phyloP scores from a whole-genome alignment of 1,284 basidiomycete species.

The Mycena citricolor region DNA sequence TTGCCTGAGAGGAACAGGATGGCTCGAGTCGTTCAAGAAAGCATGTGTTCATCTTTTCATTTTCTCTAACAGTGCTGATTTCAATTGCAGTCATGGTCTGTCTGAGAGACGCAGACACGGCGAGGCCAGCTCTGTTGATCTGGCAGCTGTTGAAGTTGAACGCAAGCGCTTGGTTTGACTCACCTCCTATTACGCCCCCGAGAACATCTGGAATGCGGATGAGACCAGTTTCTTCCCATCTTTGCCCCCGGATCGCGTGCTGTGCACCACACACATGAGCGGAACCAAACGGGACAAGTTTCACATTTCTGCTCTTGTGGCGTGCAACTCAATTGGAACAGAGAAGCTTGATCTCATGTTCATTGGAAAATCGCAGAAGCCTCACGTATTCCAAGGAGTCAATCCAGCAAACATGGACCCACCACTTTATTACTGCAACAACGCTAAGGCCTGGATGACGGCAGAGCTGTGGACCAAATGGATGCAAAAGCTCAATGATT shows the following conservation, averaged over 20 bases:
- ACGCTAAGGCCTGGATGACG: constrained; percentile 38
- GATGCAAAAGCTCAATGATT: constrained; percentile 26
- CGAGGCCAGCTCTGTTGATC: constrained; percentile 36
- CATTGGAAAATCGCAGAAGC: constrained; percentile 34
- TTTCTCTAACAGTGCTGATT: neutral
- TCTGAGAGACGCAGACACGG: constrained; percentile 33
- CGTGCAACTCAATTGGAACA: constrained; percentile 31
- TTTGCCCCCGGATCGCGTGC: constrained; percentile 30
- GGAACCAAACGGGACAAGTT: constrained; percentile 33
- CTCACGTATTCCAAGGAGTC: constrained; percentile 29
- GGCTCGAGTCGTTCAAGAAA: constrained; percentile 28
- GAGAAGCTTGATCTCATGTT: constrained; percentile 31
- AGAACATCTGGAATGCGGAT: constrained; percentile 36
- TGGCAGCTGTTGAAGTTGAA: constrained; percentile 27
- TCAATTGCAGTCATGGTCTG: constrained; percentile 26
- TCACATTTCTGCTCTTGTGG: constrained; percentile 29
- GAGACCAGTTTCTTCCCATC: constrained; percentile 33
- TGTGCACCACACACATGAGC: constrained; percentile 28
- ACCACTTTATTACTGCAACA: constrained; percentile 37
- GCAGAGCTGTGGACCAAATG: constrained; percentile 24
- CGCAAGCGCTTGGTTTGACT: constrained; percentile 21
- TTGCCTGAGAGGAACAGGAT: constrained; percentile 27
- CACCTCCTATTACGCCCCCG: constrained; percentile 20
- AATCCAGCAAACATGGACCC: too few species aligned
- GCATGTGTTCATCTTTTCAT: constrained; percentile 15